phyloP scores from a whole-genome alignment of 202 grass and related monocot species.

The Carex arenaria region DNA sequence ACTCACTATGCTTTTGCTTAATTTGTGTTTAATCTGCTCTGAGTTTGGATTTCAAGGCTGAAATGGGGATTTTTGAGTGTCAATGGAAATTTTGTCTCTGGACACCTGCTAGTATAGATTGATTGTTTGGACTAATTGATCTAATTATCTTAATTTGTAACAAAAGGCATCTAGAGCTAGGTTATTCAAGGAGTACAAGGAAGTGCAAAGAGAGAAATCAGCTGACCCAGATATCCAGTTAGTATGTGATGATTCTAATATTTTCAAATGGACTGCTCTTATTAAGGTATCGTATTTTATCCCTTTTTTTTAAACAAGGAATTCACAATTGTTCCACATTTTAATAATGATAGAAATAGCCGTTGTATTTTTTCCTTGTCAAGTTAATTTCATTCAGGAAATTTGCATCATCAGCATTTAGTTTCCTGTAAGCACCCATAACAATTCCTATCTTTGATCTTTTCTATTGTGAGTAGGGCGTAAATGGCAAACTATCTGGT shows the following conservation, averaged over 20 bases:
- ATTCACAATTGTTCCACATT: not conserved
- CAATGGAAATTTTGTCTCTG: not conserved
- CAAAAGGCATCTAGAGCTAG: constrained; percentile 86
- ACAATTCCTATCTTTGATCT: not conserved
- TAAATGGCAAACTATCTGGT: not conserved
- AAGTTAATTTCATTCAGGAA: not conserved
- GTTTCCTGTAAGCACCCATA: not conserved
- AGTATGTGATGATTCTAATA: constrained; percentile 91
- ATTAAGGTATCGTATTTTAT: constrained; percentile 50
- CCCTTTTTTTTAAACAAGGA: not conserved
- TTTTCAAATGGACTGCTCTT: constrained; percentile 99
- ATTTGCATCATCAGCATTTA: not conserved
- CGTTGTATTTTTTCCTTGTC: not conserved
- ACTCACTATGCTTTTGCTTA: not conserved
- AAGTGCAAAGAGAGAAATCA: constrained; percentile 85
- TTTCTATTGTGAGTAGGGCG: not conserved
- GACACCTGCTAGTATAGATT: not conserved
- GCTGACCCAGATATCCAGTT: constrained; percentile 97
- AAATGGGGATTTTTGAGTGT: not conserved
- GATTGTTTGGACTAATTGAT: not conserved
- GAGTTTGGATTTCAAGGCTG: not conserved
- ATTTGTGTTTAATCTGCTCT: not conserved
- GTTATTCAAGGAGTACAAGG: constrained; percentile 97
- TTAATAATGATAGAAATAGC: too few relatives aligned
- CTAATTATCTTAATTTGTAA: constrained; percentile 11